Conservation (phyloP, 805 yeast genomes). For the Groenewaldozyma tartarivorans region DNA sequence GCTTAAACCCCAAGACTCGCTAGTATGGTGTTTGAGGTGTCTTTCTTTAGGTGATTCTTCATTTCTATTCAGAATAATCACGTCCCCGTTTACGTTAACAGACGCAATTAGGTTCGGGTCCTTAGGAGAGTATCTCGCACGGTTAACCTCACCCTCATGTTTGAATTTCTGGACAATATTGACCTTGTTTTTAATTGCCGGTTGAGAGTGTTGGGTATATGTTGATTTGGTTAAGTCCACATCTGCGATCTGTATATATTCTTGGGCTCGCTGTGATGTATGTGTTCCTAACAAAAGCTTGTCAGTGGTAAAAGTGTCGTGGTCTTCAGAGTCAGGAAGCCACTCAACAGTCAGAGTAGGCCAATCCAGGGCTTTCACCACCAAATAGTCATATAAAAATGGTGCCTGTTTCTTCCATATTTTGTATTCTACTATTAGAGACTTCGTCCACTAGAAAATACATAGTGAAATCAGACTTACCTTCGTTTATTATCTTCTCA, state of each 20-base stretch:
- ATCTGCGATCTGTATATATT: slow-evolving; percentile 33
- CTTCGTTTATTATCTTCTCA: slow-evolving; percentile 19
- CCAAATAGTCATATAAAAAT: slow-evolving; percentile 44
- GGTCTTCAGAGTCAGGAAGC: slow-evolving; percentile 38
- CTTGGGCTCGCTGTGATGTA: slow-evolving; percentile 47
- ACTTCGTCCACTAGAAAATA: background rate
- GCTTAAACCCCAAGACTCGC: slow-evolving; percentile 62
- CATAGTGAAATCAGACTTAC: slow-evolving; percentile 5
- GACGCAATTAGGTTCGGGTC: slow-evolving; percentile 42
- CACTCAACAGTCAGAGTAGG: slow-evolving; percentile 55
- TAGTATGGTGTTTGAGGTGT: slow-evolving; percentile 35
- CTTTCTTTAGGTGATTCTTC: slow-evolving; percentile 1
- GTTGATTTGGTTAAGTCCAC: slow-evolving; percentile 27
- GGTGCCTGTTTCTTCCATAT: slow-evolving; percentile 60
- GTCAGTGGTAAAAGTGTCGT: slow-evolving; percentile 25
- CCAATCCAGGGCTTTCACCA: slow-evolving; percentile 48
- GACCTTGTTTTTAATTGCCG: slow-evolving; percentile 23
- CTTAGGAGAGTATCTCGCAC: slow-evolving; percentile 44
- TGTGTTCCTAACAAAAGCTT: slow-evolving; percentile 57
- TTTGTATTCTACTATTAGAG: slow-evolving; percentile 33
- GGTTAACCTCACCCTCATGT: slow-evolving; percentile 62
- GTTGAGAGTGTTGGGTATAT: slow-evolving; percentile 6
- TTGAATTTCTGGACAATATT: slow-evolving; percentile 41
- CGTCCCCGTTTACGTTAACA: slow-evolving; percentile 36
- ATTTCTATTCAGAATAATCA: slow-evolving; percentile 22